phyloP scores from a whole-genome alignment of 306 rosid species.

The Cicer bijugum region DNA sequence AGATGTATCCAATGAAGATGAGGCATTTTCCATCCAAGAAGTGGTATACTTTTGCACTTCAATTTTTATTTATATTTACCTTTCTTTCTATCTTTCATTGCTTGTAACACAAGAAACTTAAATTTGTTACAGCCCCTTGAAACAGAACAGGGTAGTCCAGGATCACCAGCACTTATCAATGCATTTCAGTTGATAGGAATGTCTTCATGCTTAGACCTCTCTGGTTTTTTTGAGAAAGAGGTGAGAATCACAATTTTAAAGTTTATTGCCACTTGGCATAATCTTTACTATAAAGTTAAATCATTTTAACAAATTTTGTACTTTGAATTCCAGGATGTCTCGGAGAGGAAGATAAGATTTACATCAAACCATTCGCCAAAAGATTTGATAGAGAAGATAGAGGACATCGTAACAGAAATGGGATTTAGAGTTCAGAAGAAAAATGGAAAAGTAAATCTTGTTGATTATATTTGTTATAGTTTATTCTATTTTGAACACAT shows the following conservation, averaged over 20 bases:
- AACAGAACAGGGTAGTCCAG: slow-evolving; percentile 51
- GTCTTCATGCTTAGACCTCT: slow-evolving; percentile 84
- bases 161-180: slow-evolving; percentile 64
- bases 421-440: slow-evolving; percentile 78
- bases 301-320: neutral
- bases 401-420: slow-evolving; percentile 71
- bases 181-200: slow-evolving; percentile 94
- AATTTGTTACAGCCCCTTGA: slow-evolving; percentile 57
- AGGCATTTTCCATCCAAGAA: slow-evolving; percentile 61
- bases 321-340: slow-evolving; percentile 63
- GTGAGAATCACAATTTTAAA: slow-evolving; percentile 40
- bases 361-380: slow-evolving; percentile 78
- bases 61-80: neutral
- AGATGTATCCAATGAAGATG: slow-evolving; percentile 48
- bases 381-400: slow-evolving; percentile 72
- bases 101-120: slow-evolving; percentile 13
- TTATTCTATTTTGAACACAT: neutral
- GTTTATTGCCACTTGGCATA: neutral
- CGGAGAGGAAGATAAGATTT: slow-evolving; percentile 90
- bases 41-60: slow-evolving; percentile 47
- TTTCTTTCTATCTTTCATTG: neutral
- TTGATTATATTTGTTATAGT: neutral
- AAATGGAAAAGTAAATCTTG: slow-evolving; percentile 67
- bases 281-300: slow-evolving; percentile 4
- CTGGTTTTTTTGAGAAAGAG: slow-evolving; percentile 96